phyloP scores from a whole-genome alignment of 176 grass and related monocot species.

The Saccharum spontaneum region DNA sequence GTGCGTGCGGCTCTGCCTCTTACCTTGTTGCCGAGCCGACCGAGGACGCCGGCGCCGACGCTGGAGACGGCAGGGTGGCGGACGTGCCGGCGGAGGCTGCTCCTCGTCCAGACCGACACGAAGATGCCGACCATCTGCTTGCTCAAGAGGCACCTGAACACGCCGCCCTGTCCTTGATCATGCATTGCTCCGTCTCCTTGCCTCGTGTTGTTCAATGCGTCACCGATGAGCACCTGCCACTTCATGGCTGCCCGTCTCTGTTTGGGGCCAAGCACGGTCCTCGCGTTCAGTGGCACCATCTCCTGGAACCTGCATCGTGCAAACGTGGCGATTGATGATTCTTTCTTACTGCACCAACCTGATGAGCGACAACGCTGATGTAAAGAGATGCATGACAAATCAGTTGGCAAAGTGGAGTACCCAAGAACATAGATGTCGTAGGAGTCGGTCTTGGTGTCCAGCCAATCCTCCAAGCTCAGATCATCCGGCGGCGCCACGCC shows the following conservation, averaged over 20 bases:
- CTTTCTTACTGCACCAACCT: background rate
- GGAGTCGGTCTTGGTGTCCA: slow-evolving; percentile 49
- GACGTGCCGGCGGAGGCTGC: slow-evolving; percentile 44
- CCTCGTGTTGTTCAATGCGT: slow-evolving; percentile 54
- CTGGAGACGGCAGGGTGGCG: slow-evolving; percentile 41
- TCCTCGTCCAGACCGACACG: slow-evolving; percentile 61
- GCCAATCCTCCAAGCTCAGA: slow-evolving; percentile 73
- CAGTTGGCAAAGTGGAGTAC: slow-evolving; percentile 28
- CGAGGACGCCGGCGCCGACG: slow-evolving; percentile 72
- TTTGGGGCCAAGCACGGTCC: slow-evolving; percentile 72
- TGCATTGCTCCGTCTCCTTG: background rate
- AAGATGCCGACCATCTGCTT: slow-evolving; percentile 93
- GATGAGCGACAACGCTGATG: background rate
- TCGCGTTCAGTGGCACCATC: slow-evolving; percentile 68
- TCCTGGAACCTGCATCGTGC: slow-evolving; percentile 68
- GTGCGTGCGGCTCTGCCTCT: background rate
- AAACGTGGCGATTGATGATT: background rate
- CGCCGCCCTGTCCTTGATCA: background rate
- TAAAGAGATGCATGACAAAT: background rate
- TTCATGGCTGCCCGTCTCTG: slow-evolving; percentile 54
- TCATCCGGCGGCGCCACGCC: slow-evolving; percentile 53
- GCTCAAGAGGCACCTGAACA: slow-evolving; percentile 58
- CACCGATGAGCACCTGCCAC: slow-evolving; percentile 65
- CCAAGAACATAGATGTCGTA: slow-evolving; percentile 93
- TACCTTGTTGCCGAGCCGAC: slow-evolving; percentile 82